phyloP scores from a whole-genome alignment of 1,139 yeast genomes.

The Blastobotrys elegans region DNA sequence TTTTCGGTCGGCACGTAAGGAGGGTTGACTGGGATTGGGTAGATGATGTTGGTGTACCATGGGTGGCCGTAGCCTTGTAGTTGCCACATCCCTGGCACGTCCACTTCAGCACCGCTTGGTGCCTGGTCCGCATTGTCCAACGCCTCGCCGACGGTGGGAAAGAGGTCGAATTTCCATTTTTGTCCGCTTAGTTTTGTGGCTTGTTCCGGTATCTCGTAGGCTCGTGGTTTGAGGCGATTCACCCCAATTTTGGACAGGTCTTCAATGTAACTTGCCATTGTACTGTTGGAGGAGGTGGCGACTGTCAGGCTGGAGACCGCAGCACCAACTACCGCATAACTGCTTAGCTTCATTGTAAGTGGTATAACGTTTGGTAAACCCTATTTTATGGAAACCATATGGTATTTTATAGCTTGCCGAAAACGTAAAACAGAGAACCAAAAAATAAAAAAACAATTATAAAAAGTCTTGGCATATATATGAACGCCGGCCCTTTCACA shows the following conservation, averaged over 20 bases:
- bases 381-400: too few species aligned
- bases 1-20: conserved; percentile 35
- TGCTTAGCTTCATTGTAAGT: neutral
- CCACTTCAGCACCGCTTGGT: conserved; percentile 16
- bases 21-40: conserved; percentile 36
- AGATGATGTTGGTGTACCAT: conserved; percentile 34
- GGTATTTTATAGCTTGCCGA: too few species aligned
- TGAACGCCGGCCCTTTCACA: too few species aligned
- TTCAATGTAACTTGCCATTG: conserved; percentile 30
- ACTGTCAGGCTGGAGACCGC: neutral
- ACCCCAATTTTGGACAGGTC: conserved; percentile 21
- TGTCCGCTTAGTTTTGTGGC: conserved; percentile 30
- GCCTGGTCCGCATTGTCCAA: conserved; percentile 16
- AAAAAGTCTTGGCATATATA: too few species aligned
- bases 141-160: conserved; percentile 25
- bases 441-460: too few species aligned
- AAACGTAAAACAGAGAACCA: too few species aligned
- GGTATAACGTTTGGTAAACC: too few species aligned
- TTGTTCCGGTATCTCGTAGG: conserved; percentile 27
- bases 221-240: conserved; percentile 26
- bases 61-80: conserved; percentile 36
- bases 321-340: neutral
- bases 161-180: conserved; percentile 32
- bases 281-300: neutral
- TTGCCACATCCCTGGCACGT: conserved; percentile 40